A percentile compares a stretch with the other conserved stretches of the same genome.
These are phyloP conservation scores for Fusarium illudens DNA, from an alignment of 2,329 filamentous ascomycete genomes.

Conservation along the genomic window DNA sequence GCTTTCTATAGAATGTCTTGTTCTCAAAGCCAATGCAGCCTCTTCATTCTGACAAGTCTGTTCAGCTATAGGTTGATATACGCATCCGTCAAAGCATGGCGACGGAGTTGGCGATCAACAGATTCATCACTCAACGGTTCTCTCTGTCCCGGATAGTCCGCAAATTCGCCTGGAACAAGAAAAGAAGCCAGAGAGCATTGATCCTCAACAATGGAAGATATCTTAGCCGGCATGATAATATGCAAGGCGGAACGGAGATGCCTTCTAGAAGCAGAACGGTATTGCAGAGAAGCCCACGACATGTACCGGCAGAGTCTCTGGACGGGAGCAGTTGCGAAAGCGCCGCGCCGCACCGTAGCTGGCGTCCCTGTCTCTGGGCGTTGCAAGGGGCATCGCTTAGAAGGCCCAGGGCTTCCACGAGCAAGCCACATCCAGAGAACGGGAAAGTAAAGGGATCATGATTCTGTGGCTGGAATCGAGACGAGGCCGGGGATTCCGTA, in stretches of 20 bases:
- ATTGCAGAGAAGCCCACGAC: slow-evolving; percentile 11
- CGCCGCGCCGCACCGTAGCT: slow-evolving; percentile 1
- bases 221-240: slow-evolving; percentile 10
- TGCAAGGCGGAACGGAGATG: slow-evolving; percentile 23
- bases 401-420: slow-evolving; percentile 15
- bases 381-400: slow-evolving; percentile 29
- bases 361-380: slow-evolving; percentile 7
- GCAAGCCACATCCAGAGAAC: slow-evolving; percentile 27
- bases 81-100: background rate
- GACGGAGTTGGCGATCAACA: slow-evolving; percentile 21
- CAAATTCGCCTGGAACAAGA: slow-evolving; percentile 1
- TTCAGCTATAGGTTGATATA: slow-evolving; percentile 28
- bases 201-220: slow-evolving; percentile 10
- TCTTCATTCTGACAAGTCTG: slow-evolving; percentile 10
- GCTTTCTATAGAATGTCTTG: background rate
- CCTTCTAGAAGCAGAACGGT: slow-evolving; percentile 28
- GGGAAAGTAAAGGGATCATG: slow-evolving; percentile 14
- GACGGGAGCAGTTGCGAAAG: slow-evolving; percentile 1
- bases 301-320: slow-evolving; percentile 21
- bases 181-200: background rate
- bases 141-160: slow-evolving; percentile 17
- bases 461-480: slow-evolving; percentile 21
- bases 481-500: slow-evolving; percentile 25
- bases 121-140: slow-evolving; percentile 7
- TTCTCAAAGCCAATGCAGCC: slow-evolving; percentile 7